Evolutionary conservation across 2,329 filamentous ascomycete genomes (phyloP).

Genomic region (Pleomassaria siparia): DNA sequence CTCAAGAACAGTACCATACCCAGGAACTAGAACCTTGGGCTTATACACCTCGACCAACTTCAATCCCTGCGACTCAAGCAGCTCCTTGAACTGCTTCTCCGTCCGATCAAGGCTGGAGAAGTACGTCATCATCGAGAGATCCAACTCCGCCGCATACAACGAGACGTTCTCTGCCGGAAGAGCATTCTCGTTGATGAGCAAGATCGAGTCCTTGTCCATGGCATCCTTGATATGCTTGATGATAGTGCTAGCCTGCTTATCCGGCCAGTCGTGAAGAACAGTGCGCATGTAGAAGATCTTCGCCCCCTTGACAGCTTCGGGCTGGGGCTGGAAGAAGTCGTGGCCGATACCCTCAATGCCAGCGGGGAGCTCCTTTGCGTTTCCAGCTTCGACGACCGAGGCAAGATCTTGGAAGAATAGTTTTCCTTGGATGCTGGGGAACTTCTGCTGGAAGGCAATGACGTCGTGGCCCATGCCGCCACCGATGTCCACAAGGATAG

Average conservation of each 20-base stretch:
- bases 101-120: constrained; percentile 44
- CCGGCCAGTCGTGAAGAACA: constrained; percentile 47
- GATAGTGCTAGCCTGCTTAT: constrained; percentile 35
- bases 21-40: neutral
- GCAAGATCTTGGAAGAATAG: constrained; percentile 22
- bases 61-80: constrained; percentile 38
- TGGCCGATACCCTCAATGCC: constrained; percentile 11
- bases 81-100: constrained; percentile 41
- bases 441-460: constrained; percentile 10
- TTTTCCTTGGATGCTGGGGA: constrained; percentile 11
- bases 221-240: constrained; percentile 32
- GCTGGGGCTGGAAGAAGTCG: constrained; percentile 21
- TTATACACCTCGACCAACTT: constrained; percentile 21
- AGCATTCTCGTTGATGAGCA: constrained; percentile 49
- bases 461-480: constrained; percentile 18
- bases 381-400: constrained; percentile 8
- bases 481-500: constrained; percentile 22
- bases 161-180: constrained; percentile 40
- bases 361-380: constrained; percentile 3
- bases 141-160: constrained; percentile 36
- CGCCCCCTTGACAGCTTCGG: constrained; percentile 15
- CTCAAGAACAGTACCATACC: neutral
- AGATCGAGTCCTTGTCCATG: constrained; percentile 42
- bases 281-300: constrained; percentile 32
- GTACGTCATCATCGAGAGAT: constrained; percentile 47